A percentile compares a stretch with the other conserved stretches of the same genome.
Conservation (phyloP, 225 moss, liverwort and hornwort genomes). For the Takakia lepidozioides region DNA sequence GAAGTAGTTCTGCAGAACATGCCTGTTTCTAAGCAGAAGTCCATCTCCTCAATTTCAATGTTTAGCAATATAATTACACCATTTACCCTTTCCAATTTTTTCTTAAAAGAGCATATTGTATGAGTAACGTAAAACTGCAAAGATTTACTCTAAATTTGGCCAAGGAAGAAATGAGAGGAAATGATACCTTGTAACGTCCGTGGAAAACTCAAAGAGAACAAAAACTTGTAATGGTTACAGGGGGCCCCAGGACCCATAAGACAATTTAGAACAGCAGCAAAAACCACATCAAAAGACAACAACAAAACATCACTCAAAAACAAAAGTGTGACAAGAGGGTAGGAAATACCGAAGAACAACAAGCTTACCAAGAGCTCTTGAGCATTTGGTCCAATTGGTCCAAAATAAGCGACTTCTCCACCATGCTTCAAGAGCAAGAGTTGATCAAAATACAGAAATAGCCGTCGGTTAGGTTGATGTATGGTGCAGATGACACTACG, state of each 20-base stretch:
- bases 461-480: constrained; percentile 81
- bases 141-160: background rate
- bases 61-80: background rate
- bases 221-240: too few species aligned
- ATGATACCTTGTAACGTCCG: too few species aligned
- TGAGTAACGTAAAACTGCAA: background rate
- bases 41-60: background rate
- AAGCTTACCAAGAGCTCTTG: constrained; percentile 52
- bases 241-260: too few species aligned
- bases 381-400: constrained; percentile 62
- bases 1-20: constrained; percentile 59
- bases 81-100: background rate
- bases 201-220: too few species aligned
- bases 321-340: background rate
- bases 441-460: constrained; percentile 69
- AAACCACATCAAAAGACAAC: too few species aligned
- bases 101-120: background rate
- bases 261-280: too few species aligned
- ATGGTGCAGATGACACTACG: constrained; percentile 86
- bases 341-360: background rate
- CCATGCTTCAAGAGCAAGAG: constrained; percentile 74
- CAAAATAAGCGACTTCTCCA: constrained; percentile 81
- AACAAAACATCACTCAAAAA: too few species aligned
- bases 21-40: too few species aligned
- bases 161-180: too few species aligned